phyloP scores from a whole-genome alignment of 1,139 yeast genomes.

The Torulaspora globosa region DNA sequence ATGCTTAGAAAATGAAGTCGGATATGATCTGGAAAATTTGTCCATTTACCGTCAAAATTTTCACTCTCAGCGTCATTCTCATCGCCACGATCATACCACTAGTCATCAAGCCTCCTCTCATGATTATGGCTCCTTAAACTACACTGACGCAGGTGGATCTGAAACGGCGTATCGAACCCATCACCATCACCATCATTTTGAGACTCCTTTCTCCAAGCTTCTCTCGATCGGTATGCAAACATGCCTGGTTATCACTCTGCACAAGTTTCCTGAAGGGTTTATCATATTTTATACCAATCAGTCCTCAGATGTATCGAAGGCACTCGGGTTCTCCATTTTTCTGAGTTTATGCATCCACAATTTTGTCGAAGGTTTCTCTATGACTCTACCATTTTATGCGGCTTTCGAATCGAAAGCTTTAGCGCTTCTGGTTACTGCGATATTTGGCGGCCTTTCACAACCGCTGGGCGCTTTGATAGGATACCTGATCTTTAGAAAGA shows the following conservation, averaged over 20 bases:
- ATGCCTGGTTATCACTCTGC: conserved; percentile 78
- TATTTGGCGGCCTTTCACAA: conserved; percentile 80
- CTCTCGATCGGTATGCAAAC: conserved; percentile 88
- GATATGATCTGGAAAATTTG: conserved; percentile 37
- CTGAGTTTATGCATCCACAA: conserved; percentile 83
- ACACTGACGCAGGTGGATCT: not conserved
- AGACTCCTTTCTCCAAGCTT: conserved; percentile 70
- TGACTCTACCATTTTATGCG: conserved; percentile 84
- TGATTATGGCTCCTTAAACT: conserved; percentile 5
- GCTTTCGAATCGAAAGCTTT: conserved; percentile 59
- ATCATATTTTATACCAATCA: conserved; percentile 51
- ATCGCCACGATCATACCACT: not conserved
- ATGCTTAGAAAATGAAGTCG: conserved; percentile 36
- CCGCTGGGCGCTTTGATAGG: conserved; percentile 87
- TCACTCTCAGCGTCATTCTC: conserved; percentile 12
- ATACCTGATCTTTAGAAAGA: conserved; percentile 48
- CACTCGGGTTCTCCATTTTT: conserved; percentile 80
- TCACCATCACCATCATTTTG: conserved; percentile 76
- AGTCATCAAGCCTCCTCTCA: not conserved
- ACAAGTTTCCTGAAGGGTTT: conserved; percentile 93
- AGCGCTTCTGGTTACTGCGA: conserved; percentile 61
- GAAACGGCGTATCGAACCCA: conserved; percentile 5
- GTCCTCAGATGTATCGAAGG: conserved; percentile 39
- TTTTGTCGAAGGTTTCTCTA: conserved; percentile 91
- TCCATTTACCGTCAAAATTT: conserved; percentile 34